phyloP scores from a whole-genome alignment of 495 filamentous ascomycete genomes.

The Neurospora hispaniola region DNA sequence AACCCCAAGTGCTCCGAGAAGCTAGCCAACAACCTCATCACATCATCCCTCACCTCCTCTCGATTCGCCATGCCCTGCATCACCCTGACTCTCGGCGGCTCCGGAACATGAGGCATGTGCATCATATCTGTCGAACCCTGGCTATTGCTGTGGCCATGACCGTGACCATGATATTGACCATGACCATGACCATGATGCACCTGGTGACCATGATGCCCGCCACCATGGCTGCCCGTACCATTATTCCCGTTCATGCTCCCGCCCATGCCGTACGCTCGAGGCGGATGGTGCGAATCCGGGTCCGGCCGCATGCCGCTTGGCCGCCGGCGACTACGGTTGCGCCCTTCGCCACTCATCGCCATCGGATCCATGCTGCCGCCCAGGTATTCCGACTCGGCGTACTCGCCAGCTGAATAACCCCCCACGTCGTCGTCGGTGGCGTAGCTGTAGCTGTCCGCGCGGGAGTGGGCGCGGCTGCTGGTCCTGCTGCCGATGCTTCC shows the following conservation, averaged over 20 bases:
- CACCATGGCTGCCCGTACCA: conserved; percentile 4
- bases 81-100: conserved; percentile 37
- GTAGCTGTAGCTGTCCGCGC: conserved; percentile 18
- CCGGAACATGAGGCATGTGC: conserved; percentile 23
- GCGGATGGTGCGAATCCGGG: conserved; percentile 10
- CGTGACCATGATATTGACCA: not conserved
- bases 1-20: conserved; percentile 34
- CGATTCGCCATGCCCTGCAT: conserved; percentile 40
- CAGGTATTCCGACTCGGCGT: conserved; percentile 20
- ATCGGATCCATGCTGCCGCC: not conserved
- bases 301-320: conserved; percentile 3
- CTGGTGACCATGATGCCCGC: not conserved
- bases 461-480: conserved; percentile 8
- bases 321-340: conserved; percentile 8
- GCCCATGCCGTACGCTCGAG: not conserved
- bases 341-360: conserved; percentile 9
- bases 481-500: not conserved
- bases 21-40: conserved; percentile 40
- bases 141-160: conserved; percentile 1
- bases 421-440: conserved; percentile 14
- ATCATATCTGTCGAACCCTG: conserved; percentile 4
- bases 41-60: conserved; percentile 42
- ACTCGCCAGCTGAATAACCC: conserved; percentile 19
- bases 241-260: conserved; percentile 5
- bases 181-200: not conserved